A percentile compares a stretch with the other conserved stretches of the same genome.
phyloP scores from a whole-genome alignment of 345 rosid genomes.

The Sapria himalayana region DNA sequence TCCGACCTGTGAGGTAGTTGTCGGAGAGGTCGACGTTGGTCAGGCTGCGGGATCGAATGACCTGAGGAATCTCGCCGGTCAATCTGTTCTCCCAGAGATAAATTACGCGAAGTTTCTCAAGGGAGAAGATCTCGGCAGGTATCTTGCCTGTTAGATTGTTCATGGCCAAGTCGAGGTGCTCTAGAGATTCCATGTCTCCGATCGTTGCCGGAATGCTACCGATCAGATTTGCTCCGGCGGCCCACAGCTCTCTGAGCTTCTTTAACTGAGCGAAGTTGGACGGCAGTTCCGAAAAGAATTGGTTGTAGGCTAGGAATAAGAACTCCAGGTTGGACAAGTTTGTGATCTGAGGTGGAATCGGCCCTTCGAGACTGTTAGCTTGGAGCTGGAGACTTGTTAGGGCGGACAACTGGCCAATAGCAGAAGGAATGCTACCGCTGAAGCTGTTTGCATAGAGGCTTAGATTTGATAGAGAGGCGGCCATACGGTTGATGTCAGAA shows the following conservation, averaged over 20 bases:
- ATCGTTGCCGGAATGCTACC: conserved; percentile 30
- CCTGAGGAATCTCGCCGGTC: conserved; percentile 52
- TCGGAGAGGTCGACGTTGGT: too few species aligned
- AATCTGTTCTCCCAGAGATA: conserved; percentile 59
- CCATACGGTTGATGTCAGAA: too few species aligned
- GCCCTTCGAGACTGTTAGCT: conserved; percentile 37
- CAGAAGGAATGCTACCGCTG: conserved; percentile 53
- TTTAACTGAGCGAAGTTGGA: too few species aligned
- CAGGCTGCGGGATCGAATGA: too few species aligned
- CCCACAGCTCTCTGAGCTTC: too few species aligned
- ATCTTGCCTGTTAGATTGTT: conserved; percentile 45
- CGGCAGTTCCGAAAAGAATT: conserved; percentile 36
- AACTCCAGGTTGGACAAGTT: conserved; percentile 28
- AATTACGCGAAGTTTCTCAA: conserved; percentile 24
- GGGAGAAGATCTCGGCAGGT: conserved; percentile 44
- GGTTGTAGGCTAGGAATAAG: conserved; percentile 37
- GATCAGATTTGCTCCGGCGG: too few species aligned
- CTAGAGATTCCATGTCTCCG: conserved; percentile 33
- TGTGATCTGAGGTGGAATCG: too few species aligned
- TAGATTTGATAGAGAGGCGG: too few species aligned
- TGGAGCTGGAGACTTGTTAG: conserved; percentile 29
- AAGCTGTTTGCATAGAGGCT: too few species aligned
- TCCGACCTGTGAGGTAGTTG: too few species aligned
- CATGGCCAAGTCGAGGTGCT: conserved; percentile 27
- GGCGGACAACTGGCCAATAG: conserved; percentile 44